phyloP scores from a whole-genome alignment of 805 yeast genomes.

The Wickerhamiella kurtzmanii region DNA sequence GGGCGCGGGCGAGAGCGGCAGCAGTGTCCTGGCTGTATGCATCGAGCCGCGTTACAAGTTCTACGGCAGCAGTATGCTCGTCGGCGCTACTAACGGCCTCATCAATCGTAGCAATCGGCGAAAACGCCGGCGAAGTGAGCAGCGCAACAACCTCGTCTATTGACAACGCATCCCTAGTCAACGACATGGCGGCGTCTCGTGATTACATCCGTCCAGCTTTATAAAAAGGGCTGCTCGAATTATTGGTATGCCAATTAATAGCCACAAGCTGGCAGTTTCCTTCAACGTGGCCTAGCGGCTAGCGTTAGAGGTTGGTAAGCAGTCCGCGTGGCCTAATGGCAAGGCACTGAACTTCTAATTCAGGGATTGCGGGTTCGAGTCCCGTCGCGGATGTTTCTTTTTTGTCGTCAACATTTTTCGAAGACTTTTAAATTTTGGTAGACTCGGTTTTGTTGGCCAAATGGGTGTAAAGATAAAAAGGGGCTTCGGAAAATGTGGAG shows the following conservation, averaged over 20 bases:
- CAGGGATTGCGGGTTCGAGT: constrained; percentile 1
- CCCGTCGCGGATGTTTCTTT: not conserved
- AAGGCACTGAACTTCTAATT: constrained; percentile 1
- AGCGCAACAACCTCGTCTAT: not conserved
- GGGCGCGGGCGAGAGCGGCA: constrained; percentile 18
- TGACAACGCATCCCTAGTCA: not conserved
- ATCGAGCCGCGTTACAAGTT: constrained; percentile 24
- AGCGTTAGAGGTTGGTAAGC: not conserved
- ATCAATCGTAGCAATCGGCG: constrained; percentile 21
- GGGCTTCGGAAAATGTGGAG: too few species aligned
- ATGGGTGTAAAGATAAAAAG: too few species aligned
- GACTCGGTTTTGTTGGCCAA: too few species aligned
- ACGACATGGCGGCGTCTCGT: constrained; percentile 1
- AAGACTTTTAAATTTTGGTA: not conserved
- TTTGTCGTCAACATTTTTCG: not conserved
- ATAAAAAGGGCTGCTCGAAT: not conserved
- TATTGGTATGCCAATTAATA: not conserved
- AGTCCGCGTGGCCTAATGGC: not conserved
- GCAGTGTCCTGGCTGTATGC: constrained; percentile 22
- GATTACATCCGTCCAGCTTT: not conserved
- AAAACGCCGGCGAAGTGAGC: not conserved
- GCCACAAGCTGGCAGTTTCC: not conserved
- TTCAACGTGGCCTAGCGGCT: not conserved
- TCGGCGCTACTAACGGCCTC: constrained; percentile 13
- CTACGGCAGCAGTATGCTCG: constrained; percentile 20